Evolutionary conservation across 306 rosid genomes (phyloP), one percentile per base, ranked within the genome.

Genomic region (Quercus berberidifolia): DNA sequence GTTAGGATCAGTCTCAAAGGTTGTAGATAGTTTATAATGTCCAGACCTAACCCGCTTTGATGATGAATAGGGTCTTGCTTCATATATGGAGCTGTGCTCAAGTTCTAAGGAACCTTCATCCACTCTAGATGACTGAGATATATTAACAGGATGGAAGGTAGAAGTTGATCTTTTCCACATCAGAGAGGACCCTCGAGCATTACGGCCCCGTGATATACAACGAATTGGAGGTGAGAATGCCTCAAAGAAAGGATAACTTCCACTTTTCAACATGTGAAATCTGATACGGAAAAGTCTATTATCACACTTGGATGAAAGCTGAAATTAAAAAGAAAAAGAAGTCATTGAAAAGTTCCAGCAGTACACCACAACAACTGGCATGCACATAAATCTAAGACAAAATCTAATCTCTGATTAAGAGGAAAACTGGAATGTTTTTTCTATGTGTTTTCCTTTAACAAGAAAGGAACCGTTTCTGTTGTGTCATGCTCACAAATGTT

Each of bases 281-380:
- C 84, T 84, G 76, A 94, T 85, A 83, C 84, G 82, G 85, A 94
- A 94, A 83, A 94, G 85, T 86, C 93, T 87, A 85, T 86, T 94
- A 51, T 91, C 95, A 68, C 97, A 92, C 87, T 94, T 92, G 74
- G 98, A 94, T 21, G 98, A 94, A 84, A 94, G 97, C 98, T 94
- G 92, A 81, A 86, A 88, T 23, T 75, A 73, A 75, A 82, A 74
- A 59, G 10, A 64, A n/a, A 56, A 69, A 70, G 52, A 74, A 75
- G 78, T 87, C 74, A 87, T 25, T 41, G 49, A 85, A 14, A 19
- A 62, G 58, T 82, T 76, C 75, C 68, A 69, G 60, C 67, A 35
- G 41, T 80, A 65, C 46, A 54, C 52, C 68, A 72, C 84, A 83
- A 63, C 41, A 78, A 71, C 75, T 74, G 65, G 38, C 76, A 73